A percentile compares a stretch with the other conserved stretches of the same genome.
phyloP scores from a whole-genome alignment of 257 asterid genomes.

The Anisodus acutangulus region DNA sequence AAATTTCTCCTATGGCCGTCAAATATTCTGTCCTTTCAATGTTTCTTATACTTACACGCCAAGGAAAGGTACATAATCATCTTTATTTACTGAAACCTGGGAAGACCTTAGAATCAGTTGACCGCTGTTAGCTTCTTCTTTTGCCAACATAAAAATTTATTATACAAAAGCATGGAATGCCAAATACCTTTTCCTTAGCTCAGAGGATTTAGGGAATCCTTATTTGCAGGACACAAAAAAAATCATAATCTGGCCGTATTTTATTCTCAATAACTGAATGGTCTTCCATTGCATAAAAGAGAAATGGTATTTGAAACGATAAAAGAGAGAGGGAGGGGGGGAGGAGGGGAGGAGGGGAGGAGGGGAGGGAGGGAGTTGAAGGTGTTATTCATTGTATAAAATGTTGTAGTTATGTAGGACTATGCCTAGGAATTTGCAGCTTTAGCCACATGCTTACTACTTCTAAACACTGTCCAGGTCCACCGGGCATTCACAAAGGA shows the following conservation, averaged over 20 bases:
- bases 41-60: not conserved
- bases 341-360: too few relatives aligned
- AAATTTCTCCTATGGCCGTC: too few relatives aligned
- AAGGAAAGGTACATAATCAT: not conserved
- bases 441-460: conserved; percentile 23
- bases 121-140: not conserved
- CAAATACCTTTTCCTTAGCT: not conserved
- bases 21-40: too few relatives aligned
- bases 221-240: not conserved
- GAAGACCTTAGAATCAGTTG: not conserved
- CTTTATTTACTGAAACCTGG: not conserved
- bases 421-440: not conserved
- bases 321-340: too few relatives aligned
- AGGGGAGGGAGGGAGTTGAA: not conserved
- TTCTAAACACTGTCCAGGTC: conserved; percentile 57
- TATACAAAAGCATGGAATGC: not conserved
- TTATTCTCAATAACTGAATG: not conserved
- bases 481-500: conserved; percentile 85
- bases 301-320: not conserved
- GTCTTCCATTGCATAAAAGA: not conserved
- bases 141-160: not conserved
- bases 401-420: conserved; percentile 23
- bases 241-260: not conserved
- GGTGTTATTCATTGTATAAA: conserved; percentile 31
- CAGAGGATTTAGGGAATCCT: not conserved